Conservation (phyloP, 257 asterid genomes). For the Lavandula angustifolia region DNA sequence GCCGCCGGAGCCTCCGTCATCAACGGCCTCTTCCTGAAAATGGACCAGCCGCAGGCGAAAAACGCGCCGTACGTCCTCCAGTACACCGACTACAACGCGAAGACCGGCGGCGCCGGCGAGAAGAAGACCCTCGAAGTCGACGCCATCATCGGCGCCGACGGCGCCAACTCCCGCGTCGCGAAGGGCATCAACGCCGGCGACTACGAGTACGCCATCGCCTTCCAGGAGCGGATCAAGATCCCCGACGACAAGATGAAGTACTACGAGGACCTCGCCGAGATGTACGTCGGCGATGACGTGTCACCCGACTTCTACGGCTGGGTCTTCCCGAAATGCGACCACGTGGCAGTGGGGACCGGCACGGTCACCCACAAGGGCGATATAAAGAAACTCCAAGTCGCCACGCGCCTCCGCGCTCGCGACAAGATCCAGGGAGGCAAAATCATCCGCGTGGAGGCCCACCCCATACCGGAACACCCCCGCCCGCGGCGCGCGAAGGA, state of each 20-base stretch:
- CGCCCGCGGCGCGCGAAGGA: constrained; percentile 66
- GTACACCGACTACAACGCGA: constrained; percentile 66
- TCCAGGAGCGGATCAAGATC: constrained; percentile 83
- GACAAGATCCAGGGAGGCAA: constrained; percentile 75
- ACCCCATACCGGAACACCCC: constrained; percentile 90
- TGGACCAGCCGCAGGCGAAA: constrained; percentile 65
- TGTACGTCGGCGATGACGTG: constrained; percentile 95
- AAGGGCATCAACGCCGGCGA: constrained; percentile 84
- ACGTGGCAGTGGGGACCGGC: constrained; percentile 95
- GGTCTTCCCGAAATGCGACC: constrained; percentile 97
- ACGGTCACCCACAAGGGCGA: constrained; percentile 89
- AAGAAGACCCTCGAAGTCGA: constrained; percentile 73
- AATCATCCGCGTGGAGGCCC: constrained; percentile 90
- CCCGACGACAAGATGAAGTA: constrained; percentile 86
- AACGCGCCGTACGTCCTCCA: constrained; percentile 67
- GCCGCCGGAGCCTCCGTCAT: constrained; percentile 71
- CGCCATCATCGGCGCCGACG: constrained; percentile 90
- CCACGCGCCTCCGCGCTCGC: constrained; percentile 73
- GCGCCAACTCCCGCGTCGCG: constrained; percentile 94
- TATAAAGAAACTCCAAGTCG: constrained; percentile 76
- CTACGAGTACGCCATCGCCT: constrained; percentile 93
- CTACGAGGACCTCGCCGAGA: constrained; percentile 76
- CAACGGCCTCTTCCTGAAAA: constrained; percentile 77
- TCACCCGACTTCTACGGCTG: constrained; percentile 94
- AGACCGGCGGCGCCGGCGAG: constrained; percentile 69